Evolutionary conservation across 371 early-diverging fungal genomes (phyloP).

Genomic region (Actinomucor elegans): DNA sequence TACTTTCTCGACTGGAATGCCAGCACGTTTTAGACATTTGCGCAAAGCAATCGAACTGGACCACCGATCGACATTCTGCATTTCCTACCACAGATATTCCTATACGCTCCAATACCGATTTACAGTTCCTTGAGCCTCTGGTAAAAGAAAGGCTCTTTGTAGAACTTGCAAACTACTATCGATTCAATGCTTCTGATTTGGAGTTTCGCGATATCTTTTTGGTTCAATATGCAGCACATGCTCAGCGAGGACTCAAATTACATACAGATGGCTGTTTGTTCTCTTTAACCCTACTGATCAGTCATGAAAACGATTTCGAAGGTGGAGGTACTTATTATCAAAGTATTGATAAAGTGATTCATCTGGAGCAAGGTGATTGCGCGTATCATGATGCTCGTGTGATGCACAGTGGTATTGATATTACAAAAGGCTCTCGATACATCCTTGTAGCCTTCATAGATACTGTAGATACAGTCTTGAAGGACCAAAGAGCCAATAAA

Average conservation of each 20-base stretch:
- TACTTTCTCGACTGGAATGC: constrained; percentile 33
- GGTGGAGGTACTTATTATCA: constrained; percentile 62
- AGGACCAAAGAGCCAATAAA: constrained; percentile 21
- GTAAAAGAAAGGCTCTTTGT: constrained; percentile 26
- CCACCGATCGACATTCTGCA: constrained; percentile 50
- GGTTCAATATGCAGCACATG: constrained; percentile 45
- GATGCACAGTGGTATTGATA: constrained; percentile 49
- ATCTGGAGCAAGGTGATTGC: constrained; percentile 48
- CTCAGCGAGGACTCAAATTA: constrained; percentile 43
- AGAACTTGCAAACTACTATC: constrained; percentile 26
- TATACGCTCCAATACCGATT: constrained; percentile 14
- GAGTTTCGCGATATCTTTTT: constrained; percentile 61
- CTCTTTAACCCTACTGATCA: constrained; percentile 58
- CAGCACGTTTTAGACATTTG: constrained; percentile 27
- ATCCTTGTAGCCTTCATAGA: constrained; percentile 63
- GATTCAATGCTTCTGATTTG: constrained; percentile 41
- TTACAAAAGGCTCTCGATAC: constrained; percentile 44
- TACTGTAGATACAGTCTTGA: constrained; percentile 43
- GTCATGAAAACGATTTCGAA: constrained; percentile 48
- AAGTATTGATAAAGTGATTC: constrained; percentile 27
- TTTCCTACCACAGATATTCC: constrained; percentile 61
- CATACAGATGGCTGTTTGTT: constrained; percentile 67
- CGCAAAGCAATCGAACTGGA: constrained; percentile 34
- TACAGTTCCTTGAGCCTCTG: constrained; percentile 12
- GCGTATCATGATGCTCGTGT: constrained; percentile 54